phyloP scores from a whole-genome alignment of 2,329 filamentous ascomycete species.

The Xylariaceae sp. region DNA sequence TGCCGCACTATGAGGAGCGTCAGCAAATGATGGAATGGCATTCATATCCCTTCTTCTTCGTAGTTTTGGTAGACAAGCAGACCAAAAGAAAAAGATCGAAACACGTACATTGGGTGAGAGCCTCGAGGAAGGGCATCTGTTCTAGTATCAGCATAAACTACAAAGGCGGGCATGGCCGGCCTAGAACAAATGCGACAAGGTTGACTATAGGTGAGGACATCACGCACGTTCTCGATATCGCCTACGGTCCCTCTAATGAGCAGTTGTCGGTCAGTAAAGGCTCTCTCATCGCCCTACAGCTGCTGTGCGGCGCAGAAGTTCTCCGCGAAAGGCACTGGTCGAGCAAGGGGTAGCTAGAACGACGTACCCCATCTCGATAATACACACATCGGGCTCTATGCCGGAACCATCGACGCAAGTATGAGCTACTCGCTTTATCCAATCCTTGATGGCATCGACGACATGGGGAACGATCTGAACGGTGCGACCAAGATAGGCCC shows the following conservation, averaged over 20 bases:
- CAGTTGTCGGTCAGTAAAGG: neutral
- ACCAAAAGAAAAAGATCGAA: neutral
- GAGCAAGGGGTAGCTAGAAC: neutral
- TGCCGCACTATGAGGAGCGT: slow-evolving; percentile 49
- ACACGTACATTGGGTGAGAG: slow-evolving; percentile 60
- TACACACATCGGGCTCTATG: slow-evolving; percentile 84
- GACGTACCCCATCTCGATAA: slow-evolving; percentile 47
- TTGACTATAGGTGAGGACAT: neutral
- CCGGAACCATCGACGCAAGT: slow-evolving; percentile 83
- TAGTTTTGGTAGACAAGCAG: neutral
- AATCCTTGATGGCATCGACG: slow-evolving; percentile 86
- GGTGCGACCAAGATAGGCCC: slow-evolving; percentile 82
- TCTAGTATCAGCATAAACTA: slow-evolving; percentile 67
- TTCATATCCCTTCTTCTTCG: neutral
- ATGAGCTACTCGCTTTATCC: slow-evolving; percentile 81
- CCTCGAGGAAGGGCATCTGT: slow-evolving; percentile 82
- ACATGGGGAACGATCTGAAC: slow-evolving; percentile 91
- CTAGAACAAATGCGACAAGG: neutral
- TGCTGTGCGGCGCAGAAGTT: neutral
- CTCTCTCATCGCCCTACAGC: neutral
- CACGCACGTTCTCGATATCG: slow-evolving; percentile 26
- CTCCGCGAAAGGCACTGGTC: neutral
- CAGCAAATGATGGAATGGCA: neutral
- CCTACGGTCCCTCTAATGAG: slow-evolving; percentile 23
- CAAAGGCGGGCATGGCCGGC: neutral